Evolutionary conservation across 2,329 filamentous ascomycete species (phyloP).

Genomic region (Fusarium humuli): DNA sequence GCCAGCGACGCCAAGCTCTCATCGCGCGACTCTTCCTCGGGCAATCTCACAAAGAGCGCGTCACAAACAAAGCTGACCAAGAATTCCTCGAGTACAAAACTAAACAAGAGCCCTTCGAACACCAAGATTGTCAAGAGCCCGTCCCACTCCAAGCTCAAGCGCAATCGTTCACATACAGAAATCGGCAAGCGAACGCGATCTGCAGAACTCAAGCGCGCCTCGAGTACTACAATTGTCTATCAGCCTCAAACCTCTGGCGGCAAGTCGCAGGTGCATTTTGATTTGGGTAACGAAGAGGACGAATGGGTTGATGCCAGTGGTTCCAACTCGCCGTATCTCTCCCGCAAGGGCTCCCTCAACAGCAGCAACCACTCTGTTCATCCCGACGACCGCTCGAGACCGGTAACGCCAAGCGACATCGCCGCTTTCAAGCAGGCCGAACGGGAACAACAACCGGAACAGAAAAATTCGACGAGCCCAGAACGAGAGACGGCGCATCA

Average conservation of each 20-base stretch:
- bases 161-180: constrained; percentile 41
- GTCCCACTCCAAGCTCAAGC: constrained; percentile 62
- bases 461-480: constrained; percentile 44
- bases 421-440: constrained; percentile 15
- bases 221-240: constrained; percentile 62
- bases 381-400: constrained; percentile 54
- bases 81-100: constrained; percentile 57
- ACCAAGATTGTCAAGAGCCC: constrained; percentile 64
- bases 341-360: constrained; percentile 60
- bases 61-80: constrained; percentile 66
- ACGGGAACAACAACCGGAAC: constrained; percentile 23
- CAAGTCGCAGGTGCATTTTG: constrained; percentile 71
- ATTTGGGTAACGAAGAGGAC: constrained; percentile 69
- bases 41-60: constrained; percentile 64
- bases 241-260: constrained; percentile 56
- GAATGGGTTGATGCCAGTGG: constrained; percentile 76
- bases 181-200: constrained; percentile 68
- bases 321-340: constrained; percentile 69
- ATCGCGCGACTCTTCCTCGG: constrained; percentile 56
- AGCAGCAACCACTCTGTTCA: constrained; percentile 61
- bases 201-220: constrained; percentile 63
- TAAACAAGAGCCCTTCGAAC: constrained; percentile 49
- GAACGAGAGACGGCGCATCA: constrained; percentile 62
- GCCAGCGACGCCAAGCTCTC: constrained; percentile 64
- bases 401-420: constrained; percentile 51